Evolutionary conservation across 192 early-diverging fungal genomes (phyloP).

Genomic region (Coemansia sp.): DNA sequence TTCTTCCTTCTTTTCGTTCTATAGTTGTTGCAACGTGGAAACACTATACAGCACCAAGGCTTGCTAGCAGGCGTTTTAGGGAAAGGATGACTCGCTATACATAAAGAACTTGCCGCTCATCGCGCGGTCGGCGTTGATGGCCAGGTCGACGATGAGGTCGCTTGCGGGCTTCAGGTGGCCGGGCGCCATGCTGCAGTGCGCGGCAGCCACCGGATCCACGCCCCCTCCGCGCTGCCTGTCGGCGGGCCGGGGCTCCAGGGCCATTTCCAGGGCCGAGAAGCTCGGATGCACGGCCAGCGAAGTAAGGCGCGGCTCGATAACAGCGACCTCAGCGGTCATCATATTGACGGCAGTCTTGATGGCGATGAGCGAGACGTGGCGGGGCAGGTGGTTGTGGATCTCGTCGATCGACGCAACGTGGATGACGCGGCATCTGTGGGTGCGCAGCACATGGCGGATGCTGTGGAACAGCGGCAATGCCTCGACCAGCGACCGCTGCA

Average conservation of each 20-base stretch:
- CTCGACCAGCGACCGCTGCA: slow-evolving; percentile 24
- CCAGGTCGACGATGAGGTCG: slow-evolving; percentile 32
- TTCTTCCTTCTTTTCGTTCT: no score
- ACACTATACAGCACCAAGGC: no score
- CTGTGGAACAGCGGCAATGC: slow-evolving; percentile 22
- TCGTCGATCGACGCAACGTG: slow-evolving; percentile 33
- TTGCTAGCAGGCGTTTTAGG: no score
- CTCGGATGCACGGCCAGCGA: slow-evolving; percentile 38
- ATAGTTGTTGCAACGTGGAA: no score
- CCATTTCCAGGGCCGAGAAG: not conserved
- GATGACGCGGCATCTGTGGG: slow-evolving; percentile 11
- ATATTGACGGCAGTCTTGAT: slow-evolving; percentile 47
- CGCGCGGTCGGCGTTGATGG: slow-evolving; percentile 28
- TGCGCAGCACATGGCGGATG: slow-evolving; percentile 16
- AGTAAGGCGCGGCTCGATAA: slow-evolving; percentile 27
- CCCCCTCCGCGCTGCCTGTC: not conserved
- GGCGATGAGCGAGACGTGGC: slow-evolving; percentile 23
- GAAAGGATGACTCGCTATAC: slow-evolving; percentile 36
- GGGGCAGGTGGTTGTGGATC: slow-evolving; percentile 10
- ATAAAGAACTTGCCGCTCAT: slow-evolving; percentile 35
- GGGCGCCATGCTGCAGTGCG: not conserved
- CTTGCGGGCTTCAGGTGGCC: slow-evolving; percentile 22
- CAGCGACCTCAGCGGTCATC: slow-evolving; percentile 34
- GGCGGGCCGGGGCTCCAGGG: not conserved
- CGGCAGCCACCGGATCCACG: not conserved